These are phyloP conservation scores for Pleurotus giganteus DNA, from an alignment of 768 basidiomycete genomes.

Conservation along the genomic window DNA sequence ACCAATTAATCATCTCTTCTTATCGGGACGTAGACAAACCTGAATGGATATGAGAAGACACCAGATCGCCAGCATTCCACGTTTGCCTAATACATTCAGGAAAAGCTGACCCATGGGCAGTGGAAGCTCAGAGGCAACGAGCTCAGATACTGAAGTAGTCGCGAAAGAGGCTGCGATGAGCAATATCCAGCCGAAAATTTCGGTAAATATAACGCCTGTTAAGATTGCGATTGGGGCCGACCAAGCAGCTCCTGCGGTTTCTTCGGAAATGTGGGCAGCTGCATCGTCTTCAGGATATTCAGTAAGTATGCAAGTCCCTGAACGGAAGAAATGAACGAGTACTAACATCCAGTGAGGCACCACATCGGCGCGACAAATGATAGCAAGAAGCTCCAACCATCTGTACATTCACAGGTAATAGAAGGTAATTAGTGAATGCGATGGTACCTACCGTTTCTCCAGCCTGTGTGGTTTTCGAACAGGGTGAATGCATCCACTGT, in stretches of 20 bases:
- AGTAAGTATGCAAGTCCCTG: not conserved
- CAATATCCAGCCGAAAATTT: constrained; percentile 52
- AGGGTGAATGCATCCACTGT: constrained; percentile 56
- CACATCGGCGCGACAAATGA: constrained; percentile 66
- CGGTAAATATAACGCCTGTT: constrained; percentile 48
- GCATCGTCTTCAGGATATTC: constrained; percentile 50
- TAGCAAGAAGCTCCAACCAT: constrained; percentile 61
- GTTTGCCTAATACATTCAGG: constrained; percentile 52
- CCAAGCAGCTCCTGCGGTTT: constrained; percentile 51
- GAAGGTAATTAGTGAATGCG: not conserved
- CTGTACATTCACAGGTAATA: constrained; percentile 23
- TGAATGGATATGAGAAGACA: constrained; percentile 48
- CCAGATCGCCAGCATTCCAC: constrained; percentile 62
- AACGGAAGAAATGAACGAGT: not conserved
- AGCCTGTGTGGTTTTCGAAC: constrained; percentile 63
- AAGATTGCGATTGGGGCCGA: constrained; percentile 61
- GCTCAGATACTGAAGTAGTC: constrained; percentile 42
- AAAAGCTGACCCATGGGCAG: constrained; percentile 64
- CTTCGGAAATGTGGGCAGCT: constrained; percentile 65
- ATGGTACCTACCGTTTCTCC: constrained; percentile 43
- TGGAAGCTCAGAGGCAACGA: constrained; percentile 44
- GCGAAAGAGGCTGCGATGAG: constrained; percentile 58
- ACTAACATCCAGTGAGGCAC: constrained; percentile 62
- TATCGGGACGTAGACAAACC: not conserved
- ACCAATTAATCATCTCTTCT: not conserved